Base-by-base conservation (phyloP, 441 rosid genomes). In the Capsella rubella region DNA sequence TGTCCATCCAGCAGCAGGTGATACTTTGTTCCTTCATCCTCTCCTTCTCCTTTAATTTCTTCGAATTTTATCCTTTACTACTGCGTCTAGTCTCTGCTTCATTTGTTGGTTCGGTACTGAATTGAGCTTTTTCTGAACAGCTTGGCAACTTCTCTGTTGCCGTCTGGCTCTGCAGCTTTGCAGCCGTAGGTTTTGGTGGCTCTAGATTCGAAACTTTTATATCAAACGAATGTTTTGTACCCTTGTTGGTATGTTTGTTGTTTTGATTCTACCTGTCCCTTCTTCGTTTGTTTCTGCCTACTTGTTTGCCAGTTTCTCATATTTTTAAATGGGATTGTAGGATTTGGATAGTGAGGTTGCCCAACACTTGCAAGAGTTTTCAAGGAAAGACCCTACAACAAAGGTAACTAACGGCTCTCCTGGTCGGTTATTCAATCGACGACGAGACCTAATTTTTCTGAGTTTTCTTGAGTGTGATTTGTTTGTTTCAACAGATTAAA, bases 1-100 rank as follows among this genome's bases (percentile, higher is more conserved):
- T 18, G 21, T 45, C 93, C 99, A 70, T 95, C 99, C 15, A 95
- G 99, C 90, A 92, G 99, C 92, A 89, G 95, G 99, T 90, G 2
- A 64, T 16, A 1, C 16, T 7, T 16, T 16, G 3, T 34, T 9
- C 59, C 25, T 8, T 16, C 71, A 50, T 27, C 51, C 61, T 31
- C 67, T 58, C 50, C 10, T 18, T 68, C 34, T 34, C 31, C 31
- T 39, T 65, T 29, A 4, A 10, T 27, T 35, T 32, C 27, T 37
- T 49, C 5, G 15, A 28, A 8, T 32, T n/a, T 39, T 18, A 46
- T 16, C 4, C 13, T 14, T 2, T 29, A 3, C 4, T 29, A 3
- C 31, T 29, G 31, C 31, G 25, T 37, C 42, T 53, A 31, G 32
- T 31, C 32, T 31, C 3, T 68, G 58, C 57, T 69, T 59, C 39